Conservation (phyloP, 1,139 yeast species). For the Lodderomyces theae region DNA sequence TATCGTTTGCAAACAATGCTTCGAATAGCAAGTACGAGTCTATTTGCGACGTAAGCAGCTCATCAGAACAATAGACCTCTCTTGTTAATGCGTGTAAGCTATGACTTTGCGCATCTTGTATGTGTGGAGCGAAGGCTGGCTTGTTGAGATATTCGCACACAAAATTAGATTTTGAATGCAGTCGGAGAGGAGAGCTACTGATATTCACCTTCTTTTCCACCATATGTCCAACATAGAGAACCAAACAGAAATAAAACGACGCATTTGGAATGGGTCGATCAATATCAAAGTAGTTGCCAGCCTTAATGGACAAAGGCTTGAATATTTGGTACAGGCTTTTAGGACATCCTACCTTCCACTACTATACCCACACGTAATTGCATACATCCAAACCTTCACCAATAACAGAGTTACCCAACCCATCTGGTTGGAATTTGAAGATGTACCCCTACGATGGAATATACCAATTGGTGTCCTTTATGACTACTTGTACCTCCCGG, state of each 20-base stretch:
- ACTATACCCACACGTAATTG: constrained; percentile 38
- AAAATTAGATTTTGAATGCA: too few species aligned
- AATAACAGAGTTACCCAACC: constrained; percentile 8
- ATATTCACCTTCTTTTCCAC: not conserved
- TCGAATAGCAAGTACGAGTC: not conserved
- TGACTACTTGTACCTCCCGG: constrained; percentile 45
- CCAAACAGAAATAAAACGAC: constrained; percentile 25
- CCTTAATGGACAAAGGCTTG: constrained; percentile 8
- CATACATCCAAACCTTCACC: constrained; percentile 41
- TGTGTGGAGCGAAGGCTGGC: not conserved
- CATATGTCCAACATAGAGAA: constrained; percentile 2
- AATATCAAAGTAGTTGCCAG: constrained; percentile 38
- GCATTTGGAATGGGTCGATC: constrained; percentile 56
- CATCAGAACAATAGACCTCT: not conserved
- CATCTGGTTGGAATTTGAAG: constrained; percentile 67
- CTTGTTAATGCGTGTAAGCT: too few species aligned
- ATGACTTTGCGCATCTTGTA: too few species aligned
- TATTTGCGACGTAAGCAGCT: not conserved
- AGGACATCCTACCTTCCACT: constrained; percentile 62
- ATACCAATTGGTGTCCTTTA: constrained; percentile 71
- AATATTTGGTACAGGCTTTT: constrained; percentile 24
- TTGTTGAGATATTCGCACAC: not conserved
- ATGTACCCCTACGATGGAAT: constrained; percentile 71
- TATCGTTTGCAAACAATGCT: not conserved
- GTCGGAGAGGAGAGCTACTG: too few species aligned